These are phyloP conservation scores for Xylaria hypoxylon DNA, from an alignment of 2,329 filamentous ascomycete genomes.

Conservation along the genomic window DNA sequence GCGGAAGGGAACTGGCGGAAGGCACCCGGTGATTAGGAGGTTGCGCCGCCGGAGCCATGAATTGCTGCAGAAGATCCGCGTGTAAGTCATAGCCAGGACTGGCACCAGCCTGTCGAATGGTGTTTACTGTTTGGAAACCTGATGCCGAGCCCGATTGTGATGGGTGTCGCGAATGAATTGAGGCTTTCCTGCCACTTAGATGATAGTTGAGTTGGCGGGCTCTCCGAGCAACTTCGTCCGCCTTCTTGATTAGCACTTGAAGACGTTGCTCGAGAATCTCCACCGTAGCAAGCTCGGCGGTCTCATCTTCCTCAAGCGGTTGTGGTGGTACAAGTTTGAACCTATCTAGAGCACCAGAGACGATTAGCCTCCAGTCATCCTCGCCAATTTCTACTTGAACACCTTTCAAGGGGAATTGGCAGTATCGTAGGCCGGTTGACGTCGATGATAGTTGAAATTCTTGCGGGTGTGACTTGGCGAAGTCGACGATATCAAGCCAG, in stretches of 20 bases:
- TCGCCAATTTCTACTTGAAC: slow-evolving; percentile 86
- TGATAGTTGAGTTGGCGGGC: slow-evolving; percentile 84
- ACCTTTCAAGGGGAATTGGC: slow-evolving; percentile 85
- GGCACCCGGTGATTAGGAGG: slow-evolving; percentile 45
- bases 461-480: slow-evolving; percentile 81
- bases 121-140: slow-evolving; percentile 53
- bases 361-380: slow-evolving; percentile 87
- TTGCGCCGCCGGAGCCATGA: slow-evolving; percentile 52
- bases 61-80: slow-evolving; percentile 67
- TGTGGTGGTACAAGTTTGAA: slow-evolving; percentile 77
- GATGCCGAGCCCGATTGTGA: slow-evolving; percentile 53
- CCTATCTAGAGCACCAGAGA: slow-evolving; percentile 83
- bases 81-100: slow-evolving; percentile 61
- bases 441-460: slow-evolving; percentile 80
- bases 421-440: slow-evolving; percentile 76
- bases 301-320: slow-evolving; percentile 86
- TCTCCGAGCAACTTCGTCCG: slow-evolving; percentile 74
- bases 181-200: slow-evolving; percentile 77
- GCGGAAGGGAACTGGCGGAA: slow-evolving; percentile 48
- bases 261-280: slow-evolving; percentile 86
- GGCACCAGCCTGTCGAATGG: slow-evolving; percentile 47
- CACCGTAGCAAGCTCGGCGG: slow-evolving; percentile 83
- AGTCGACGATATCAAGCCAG: slow-evolving; percentile 89
- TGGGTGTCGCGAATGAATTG: slow-evolving; percentile 74
- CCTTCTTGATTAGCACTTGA: slow-evolving; percentile 80